phyloP scores from a whole-genome alignment of 129 eudicot species.

The Mikania micrantha region DNA sequence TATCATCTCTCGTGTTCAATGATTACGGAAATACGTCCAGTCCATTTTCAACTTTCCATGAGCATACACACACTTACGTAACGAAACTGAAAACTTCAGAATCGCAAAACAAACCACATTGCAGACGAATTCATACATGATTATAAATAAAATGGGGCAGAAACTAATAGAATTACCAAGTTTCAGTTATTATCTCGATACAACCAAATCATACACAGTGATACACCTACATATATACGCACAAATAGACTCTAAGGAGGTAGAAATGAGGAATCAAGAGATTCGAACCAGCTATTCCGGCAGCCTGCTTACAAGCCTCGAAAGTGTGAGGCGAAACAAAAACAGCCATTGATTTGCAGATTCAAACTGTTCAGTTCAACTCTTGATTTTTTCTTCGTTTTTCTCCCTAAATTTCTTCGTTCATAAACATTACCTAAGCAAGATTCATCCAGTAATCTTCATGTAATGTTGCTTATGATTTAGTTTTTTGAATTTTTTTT shows the following conservation, averaged over 20 bases:
- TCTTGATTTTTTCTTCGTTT: neutral
- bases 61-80: neutral
- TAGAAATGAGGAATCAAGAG: neutral
- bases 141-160: neutral
- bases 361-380: neutral
- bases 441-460: neutral
- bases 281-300: constrained; percentile 62
- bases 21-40: too few species aligned
- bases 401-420: neutral
- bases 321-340: constrained; percentile 35
- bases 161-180: neutral
- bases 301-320: constrained; percentile 46
- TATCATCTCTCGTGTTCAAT: neutral
- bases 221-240: too few species aligned
- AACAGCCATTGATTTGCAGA: constrained; percentile 17
- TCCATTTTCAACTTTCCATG: neutral
- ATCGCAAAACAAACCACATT: constrained; percentile 14
- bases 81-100: neutral
- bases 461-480: neutral
- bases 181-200: neutral
- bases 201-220: neutral
- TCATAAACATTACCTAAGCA: neutral
- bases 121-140: neutral
- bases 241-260: neutral
- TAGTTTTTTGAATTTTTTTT: too few species aligned